Evolutionary conservation across 768 basidiomycete genomes (phyloP), one percentile per base, ranked within the genome.

Genomic region (Boletus edulis): DNA sequence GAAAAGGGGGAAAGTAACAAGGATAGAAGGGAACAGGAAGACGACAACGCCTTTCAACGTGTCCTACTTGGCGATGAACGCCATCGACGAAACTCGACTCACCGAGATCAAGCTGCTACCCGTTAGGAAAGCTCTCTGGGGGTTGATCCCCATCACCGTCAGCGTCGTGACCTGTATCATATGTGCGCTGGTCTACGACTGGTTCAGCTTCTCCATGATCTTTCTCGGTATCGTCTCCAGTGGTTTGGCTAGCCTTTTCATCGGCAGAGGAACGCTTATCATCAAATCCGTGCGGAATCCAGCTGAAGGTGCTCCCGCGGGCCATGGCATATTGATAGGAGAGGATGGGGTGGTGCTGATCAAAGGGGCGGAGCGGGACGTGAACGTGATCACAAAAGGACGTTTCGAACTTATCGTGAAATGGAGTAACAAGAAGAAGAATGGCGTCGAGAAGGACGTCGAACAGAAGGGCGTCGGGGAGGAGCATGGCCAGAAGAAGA

Each of bases 161-260:
- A 74, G 72, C 55, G 4, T 62, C 38, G 0, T 35, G 34, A 14
- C 34, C 34, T 35, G 34, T 2, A 35, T 35, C 34, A 4, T 35
- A 0, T 35, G 53, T 46, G 71, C 52, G 3, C 0, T 64, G 14
- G 46, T 54, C 43, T 2, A 17, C 8, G 73, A 73, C 27, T 72
- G 72, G 72, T 62, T 40, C 34, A 58, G 63, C 41, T 68, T 67
- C 45, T 54, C 60, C 18, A 63, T 71, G 60, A 73, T 73, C 46
- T 51, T 73, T 1, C 44, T 72, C 17, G 72, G 73, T 0, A 71
- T 72, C 47, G 3, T 74, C 27, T 61, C 65, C 55, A 71, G 62
- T 39, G 73, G 73, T 18, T 45, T 58, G 24, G 50, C 67, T 18
- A 65, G 67, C 51, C 7, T 49, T 10, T 42, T 63, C 46, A 63